These are phyloP conservation scores for Mycena rebaudengoi DNA, from an alignment of 768 basidiomycete genomes.

Conservation along the genomic window DNA sequence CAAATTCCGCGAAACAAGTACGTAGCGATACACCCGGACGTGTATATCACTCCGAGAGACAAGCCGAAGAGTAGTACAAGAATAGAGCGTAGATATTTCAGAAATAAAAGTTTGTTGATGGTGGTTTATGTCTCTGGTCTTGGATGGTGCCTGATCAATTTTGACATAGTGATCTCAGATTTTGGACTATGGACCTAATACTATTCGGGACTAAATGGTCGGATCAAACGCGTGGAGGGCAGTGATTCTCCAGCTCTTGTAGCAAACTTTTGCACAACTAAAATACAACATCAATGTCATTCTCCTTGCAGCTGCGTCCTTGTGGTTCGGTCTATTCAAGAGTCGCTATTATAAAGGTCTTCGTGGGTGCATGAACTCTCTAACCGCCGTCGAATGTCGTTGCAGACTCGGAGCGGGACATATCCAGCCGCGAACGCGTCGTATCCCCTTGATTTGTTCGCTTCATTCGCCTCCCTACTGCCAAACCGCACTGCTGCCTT, in stretches of 20 bases:
- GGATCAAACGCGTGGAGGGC: slow-evolving; percentile 3
- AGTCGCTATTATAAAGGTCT: slow-evolving; percentile 34
- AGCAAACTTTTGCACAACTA: slow-evolving; percentile 6
- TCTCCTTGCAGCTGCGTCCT: slow-evolving; percentile 22
- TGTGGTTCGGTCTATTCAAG: slow-evolving; percentile 26
- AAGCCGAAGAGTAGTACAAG: too few relatives aligned
- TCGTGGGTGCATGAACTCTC: slow-evolving; percentile 38
- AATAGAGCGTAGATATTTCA: too few relatives aligned
- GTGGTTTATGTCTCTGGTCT: too few relatives aligned
- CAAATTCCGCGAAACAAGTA: too few relatives aligned
- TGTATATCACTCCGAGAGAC: too few relatives aligned
- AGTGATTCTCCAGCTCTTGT: slow-evolving; percentile 19
- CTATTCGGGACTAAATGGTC: slow-evolving; percentile 19
- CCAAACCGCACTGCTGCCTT: too few relatives aligned
- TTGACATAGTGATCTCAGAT: slow-evolving; percentile 27
- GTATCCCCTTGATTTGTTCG: too few relatives aligned
- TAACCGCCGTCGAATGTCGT: slow-evolving; percentile 36
- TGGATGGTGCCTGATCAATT: too few relatives aligned
- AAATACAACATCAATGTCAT: slow-evolving; percentile 5
- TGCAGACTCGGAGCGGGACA: slow-evolving; percentile 41
- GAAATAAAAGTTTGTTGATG: too few relatives aligned
- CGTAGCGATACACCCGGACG: too few relatives aligned
- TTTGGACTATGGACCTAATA: slow-evolving; percentile 1
- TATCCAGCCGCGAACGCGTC: slow-evolving; percentile 31
- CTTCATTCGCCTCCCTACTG: too few relatives aligned